Evolutionary conservation across 2,329 filamentous ascomycete species (phyloP).

Genomic region (Pseudovirgaria hyperparasitica): DNA sequence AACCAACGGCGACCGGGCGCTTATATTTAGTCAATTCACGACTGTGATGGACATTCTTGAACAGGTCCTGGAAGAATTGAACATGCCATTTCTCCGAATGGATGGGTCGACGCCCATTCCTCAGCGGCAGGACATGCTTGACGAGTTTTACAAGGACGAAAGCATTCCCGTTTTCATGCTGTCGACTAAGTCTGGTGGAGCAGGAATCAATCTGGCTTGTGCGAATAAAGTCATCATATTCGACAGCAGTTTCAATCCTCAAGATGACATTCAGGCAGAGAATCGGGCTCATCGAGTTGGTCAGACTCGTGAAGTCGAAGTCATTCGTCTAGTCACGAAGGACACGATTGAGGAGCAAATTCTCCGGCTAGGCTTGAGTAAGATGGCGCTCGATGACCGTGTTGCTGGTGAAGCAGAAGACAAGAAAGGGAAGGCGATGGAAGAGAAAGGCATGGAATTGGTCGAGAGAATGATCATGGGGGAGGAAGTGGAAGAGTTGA

Average conservation of each 20-base stretch:
- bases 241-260: slow-evolving; percentile 92
- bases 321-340: slow-evolving; percentile 69
- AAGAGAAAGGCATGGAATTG: slow-evolving; percentile 19
- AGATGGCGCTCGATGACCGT: slow-evolving; percentile 74
- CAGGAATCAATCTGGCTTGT: slow-evolving; percentile 87
- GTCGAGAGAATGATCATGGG: slow-evolving; percentile 29
- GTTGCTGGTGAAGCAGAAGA: slow-evolving; percentile 43
- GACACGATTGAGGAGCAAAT: slow-evolving; percentile 90
- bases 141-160: slow-evolving; percentile 66
- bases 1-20: slow-evolving; percentile 67
- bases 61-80: slow-evolving; percentile 60
- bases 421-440: slow-evolving; percentile 16
- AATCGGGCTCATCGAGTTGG: slow-evolving; percentile 93
- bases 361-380: slow-evolving; percentile 79
- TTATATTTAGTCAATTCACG: slow-evolving; percentile 91
- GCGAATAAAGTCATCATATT: slow-evolving; percentile 98
- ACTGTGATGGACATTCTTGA: slow-evolving; percentile 84
- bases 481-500: slow-evolving; percentile 10
- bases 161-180: slow-evolving; percentile 83
- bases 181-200: slow-evolving; percentile 88
- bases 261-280: slow-evolving; percentile 96
- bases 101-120: slow-evolving; percentile 74
- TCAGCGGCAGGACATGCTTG: slow-evolving; percentile 75
- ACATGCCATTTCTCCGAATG: slow-evolving; percentile 69
- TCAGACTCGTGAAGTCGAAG: slow-evolving; percentile 80